phyloP scores from a whole-genome alignment of 306 rosid genomes.

The Fragaria nilgerrensis region DNA sequence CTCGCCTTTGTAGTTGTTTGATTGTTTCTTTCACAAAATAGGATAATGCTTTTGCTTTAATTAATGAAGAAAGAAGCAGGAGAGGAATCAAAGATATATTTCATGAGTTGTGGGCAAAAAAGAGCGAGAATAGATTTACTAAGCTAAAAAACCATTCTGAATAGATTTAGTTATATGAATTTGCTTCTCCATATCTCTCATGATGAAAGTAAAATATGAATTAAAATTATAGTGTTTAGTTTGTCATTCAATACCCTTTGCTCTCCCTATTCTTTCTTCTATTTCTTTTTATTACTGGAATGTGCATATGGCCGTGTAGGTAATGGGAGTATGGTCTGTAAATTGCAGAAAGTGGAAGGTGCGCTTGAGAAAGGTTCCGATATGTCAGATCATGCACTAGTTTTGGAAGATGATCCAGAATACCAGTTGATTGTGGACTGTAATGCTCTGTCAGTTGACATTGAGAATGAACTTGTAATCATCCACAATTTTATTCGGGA shows the following conservation, averaged over 20 bases:
- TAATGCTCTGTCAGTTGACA: slow-evolving; percentile 84
- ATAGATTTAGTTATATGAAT: not conserved
- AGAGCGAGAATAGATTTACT: not conserved
- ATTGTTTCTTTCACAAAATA: not conserved
- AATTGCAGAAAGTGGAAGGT: slow-evolving; percentile 82
- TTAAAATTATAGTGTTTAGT: slow-evolving; percentile 8
- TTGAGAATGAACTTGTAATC: slow-evolving; percentile 87
- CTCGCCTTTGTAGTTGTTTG: not conserved
- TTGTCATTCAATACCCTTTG: not conserved
- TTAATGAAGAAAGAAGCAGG: not conserved
- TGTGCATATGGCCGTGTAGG: slow-evolving; percentile 22
- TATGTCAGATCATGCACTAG: slow-evolving; percentile 51
- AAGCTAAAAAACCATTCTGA: too few species aligned
- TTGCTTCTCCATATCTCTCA: not conserved
- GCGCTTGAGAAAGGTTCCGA: slow-evolving; percentile 70
- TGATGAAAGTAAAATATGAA: not conserved
- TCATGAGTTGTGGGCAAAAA: not conserved
- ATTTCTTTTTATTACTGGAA: not conserved
- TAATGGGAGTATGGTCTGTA: slow-evolving; percentile 25
- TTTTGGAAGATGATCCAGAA: slow-evolving; percentile 92
- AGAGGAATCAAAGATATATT: not conserved
- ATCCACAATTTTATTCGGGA: slow-evolving; percentile 94
- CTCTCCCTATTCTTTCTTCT: not conserved
- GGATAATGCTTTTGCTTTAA: not conserved
- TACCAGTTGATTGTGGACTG: slow-evolving; percentile 93